These are phyloP conservation scores for Mucor velutinosus DNA, from an alignment of 371 early-diverging fungal species.

Conservation along the genomic window DNA sequence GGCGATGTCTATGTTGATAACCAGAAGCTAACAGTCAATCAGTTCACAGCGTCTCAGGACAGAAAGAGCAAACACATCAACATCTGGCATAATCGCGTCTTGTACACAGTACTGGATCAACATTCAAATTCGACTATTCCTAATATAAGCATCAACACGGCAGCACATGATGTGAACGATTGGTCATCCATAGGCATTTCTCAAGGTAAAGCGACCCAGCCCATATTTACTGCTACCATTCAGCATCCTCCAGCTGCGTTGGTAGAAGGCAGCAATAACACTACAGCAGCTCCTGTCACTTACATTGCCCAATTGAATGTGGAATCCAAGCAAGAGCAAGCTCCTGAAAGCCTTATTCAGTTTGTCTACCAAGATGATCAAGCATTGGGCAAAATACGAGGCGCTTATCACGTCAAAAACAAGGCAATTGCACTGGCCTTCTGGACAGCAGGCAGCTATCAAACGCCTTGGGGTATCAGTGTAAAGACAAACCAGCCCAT, in stretches of 20 bases:
- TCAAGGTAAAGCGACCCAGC: conserved; percentile 15
- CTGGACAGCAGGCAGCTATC: conserved; percentile 21
- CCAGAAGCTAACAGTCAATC: not conserved
- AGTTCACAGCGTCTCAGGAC: not conserved
- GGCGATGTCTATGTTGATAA: conserved; percentile 25
- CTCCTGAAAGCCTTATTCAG: not conserved
- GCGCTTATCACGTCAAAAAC: conserved; percentile 9
- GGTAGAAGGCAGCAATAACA: not conserved
- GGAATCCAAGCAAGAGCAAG: not conserved
- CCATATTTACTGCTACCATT: conserved; percentile 25
- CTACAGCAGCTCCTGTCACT: not conserved
- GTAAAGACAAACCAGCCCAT: conserved; percentile 15
- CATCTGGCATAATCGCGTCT: conserved; percentile 29
- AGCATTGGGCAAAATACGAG: conserved; percentile 8
- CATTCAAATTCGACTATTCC: not conserved
- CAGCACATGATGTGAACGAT: not conserved
- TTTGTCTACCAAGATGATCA: conserved; percentile 13
- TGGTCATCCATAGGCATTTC: conserved; percentile 33
- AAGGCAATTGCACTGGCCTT: conserved; percentile 22
- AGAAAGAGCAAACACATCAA: not conserved
- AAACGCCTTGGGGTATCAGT: not conserved
- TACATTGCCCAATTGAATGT: conserved; percentile 17
- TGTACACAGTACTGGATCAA: conserved; percentile 18
- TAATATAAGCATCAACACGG: conserved; percentile 16
- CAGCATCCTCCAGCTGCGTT: conserved; percentile 3